These are phyloP conservation scores for Phylloboletellus chloephorus DNA, from an alignment of 1,284 basidiomycete genomes.

Conservation along the genomic window DNA sequence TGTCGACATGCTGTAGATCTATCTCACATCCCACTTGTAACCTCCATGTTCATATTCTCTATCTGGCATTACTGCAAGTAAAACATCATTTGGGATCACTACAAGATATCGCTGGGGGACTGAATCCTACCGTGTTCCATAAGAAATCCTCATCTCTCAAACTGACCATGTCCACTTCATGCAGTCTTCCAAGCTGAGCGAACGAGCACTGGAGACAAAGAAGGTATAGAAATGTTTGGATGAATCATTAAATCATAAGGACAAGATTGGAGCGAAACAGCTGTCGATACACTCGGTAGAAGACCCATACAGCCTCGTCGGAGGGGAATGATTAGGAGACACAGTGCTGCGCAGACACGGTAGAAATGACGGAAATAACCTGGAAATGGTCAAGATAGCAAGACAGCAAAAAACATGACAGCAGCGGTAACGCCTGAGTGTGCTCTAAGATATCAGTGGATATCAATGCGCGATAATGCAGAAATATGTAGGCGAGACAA, in stretches of 20 bases:
- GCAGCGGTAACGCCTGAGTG: slow-evolving; percentile 13
- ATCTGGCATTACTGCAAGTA: background rate
- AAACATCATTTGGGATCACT: too few species aligned
- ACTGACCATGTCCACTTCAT: too few species aligned
- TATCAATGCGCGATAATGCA: slow-evolving; percentile 8
- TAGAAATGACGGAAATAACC: slow-evolving; percentile 6
- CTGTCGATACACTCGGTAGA: slow-evolving; percentile 27
- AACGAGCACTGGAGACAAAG: too few species aligned
- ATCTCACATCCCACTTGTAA: slow-evolving; percentile 11
- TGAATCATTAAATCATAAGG: slow-evolving; percentile 18
- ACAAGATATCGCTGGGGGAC: too few species aligned
- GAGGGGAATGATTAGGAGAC: slow-evolving; percentile 7
- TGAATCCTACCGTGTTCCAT: too few species aligned
- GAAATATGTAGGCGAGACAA: slow-evolving; percentile 6
- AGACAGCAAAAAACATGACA: slow-evolving; percentile 16
- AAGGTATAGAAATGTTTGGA: slow-evolving; percentile 9
- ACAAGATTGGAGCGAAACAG: slow-evolving; percentile 9
- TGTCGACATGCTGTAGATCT: slow-evolving; percentile 21
- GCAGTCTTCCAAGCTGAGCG: too few species aligned
- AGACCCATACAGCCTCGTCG: slow-evolving; percentile 8
- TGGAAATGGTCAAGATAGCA: slow-evolving; percentile 11
- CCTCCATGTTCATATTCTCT: slow-evolving; percentile 6
- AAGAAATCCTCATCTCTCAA: too few species aligned
- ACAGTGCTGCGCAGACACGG: slow-evolving; percentile 6
- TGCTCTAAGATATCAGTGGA: slow-evolving; percentile 25